Evolutionary conservation across 306 rosid species (phyloP).

Genomic region (Prunus salicina): DNA sequence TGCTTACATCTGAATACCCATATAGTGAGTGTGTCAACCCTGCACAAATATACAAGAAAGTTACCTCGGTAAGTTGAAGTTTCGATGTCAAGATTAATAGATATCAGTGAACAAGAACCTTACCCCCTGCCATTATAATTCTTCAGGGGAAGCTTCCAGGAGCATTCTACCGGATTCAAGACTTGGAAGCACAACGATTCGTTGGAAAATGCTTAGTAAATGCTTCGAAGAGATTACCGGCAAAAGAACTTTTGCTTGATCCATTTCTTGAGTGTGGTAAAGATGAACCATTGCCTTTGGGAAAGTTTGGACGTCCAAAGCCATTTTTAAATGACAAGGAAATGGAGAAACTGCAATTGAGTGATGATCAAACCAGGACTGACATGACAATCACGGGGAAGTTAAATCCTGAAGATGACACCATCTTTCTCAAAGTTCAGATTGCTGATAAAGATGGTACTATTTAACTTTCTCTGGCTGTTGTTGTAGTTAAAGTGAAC

Average conservation of each 20-base stretch:
- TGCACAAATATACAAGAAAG: conserved; percentile 95
- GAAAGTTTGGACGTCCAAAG: conserved; percentile 40
- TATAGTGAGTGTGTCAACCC: conserved; percentile 80
- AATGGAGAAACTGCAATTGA: conserved; percentile 48
- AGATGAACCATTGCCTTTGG: conserved; percentile 19
- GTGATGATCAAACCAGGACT: conserved; percentile 38
- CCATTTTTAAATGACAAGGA: conserved; percentile 70
- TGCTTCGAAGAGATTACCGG: conserved; percentile 62
- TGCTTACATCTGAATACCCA: conserved; percentile 82
- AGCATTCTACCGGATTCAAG: conserved; percentile 58
- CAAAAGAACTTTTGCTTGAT: conserved; percentile 68
- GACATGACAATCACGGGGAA: conserved; percentile 86
- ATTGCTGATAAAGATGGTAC: conserved; percentile 67
- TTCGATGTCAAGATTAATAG: conserved; percentile 6
- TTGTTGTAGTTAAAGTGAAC: conserved; percentile 4
- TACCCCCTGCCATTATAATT: conserved; percentile 20
- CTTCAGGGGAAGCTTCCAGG: conserved; percentile 82
- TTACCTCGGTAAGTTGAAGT: conserved; percentile 61
- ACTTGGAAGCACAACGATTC: conserved; percentile 59
- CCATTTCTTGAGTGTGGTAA: conserved; percentile 58
- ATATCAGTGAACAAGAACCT: conserved; percentile 2
- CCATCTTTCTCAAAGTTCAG: conserved; percentile 78
- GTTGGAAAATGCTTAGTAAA: conserved; percentile 64
- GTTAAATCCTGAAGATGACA: conserved; percentile 68
- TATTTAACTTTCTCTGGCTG: neutral